Evolutionary conservation across 768 basidiomycete genomes (phyloP), one percentile per base, ranked within the genome.

Genomic region (Lactifluus rugatus): DNA sequence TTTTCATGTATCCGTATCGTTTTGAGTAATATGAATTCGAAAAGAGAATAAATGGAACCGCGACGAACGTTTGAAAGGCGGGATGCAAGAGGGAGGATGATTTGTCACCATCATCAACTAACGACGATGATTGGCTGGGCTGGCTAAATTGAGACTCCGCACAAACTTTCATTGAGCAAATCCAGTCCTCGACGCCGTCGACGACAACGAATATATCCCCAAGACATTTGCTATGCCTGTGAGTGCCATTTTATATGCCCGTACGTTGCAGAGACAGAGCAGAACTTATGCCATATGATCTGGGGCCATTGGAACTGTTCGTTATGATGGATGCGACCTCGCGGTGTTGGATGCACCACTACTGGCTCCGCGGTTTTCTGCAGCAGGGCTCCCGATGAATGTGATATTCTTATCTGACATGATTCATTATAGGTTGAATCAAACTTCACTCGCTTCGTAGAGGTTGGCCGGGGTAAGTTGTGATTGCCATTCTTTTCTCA

Each of bases 381-480:
- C 37, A 34, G 36, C 19, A 37, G 21, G 32, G 5, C 25, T 26
- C 34, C 16, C 23, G 11, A 47, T 3, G 2, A 19, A 5, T 51
- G 28, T 28, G 46, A 16, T 2, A 37, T 19, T 3, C 21, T 39
- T n/a, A 36, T 46, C 39, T 62, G 44, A 52, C 42, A 21, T n/a
- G 25, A n/a, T 11, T 26, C n/a, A 4, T 51, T 17, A 34, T 16
- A 57, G 55, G 14, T 1, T 7, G 71, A 73, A 63, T 93, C 90
- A 68, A 92, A 85, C 72, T 98, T 97, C 81, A 85, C 87, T 76
- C 90, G 92, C 62, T 97, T 95, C 75, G 94, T 97, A 70, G 89
- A 99, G 83, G 93, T 97, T 72, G 95, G 95, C 70, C 90, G 95
- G 70, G 89, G 89, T 91, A 66, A 60, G 80, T 69, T 7, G 19